Base-by-base conservation (phyloP, 192 early-diverging fungal genomes). In the Ramicandelaber brevisporus region DNA sequence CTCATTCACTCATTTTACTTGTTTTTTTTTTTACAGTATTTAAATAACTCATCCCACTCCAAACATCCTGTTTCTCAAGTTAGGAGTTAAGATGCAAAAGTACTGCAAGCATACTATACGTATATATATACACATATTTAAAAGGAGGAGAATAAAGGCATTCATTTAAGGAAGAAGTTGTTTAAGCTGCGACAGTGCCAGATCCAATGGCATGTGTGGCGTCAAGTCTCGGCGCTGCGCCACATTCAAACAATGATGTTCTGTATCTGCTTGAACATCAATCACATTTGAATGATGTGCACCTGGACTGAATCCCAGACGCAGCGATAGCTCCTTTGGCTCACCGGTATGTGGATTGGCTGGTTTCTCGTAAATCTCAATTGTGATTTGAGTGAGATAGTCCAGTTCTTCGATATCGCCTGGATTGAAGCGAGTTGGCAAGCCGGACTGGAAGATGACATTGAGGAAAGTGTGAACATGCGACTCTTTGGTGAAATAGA, bases 341-440 rank as follows among this genome's bases (percentile, higher is more conserved):
- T 43, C 14, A 17, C 38, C 33, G 30, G 48, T 27, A 21, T 63
- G 33, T 23, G 43, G 26, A 28, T 61, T 46, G 13, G 60, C 47
- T 30, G 55, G 70, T 26, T 87, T 58, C 57, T 92, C 87, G 33
- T 92, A 86, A 2, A 97, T 50, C 48, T 97, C 90, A 53, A 97
- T 92, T 4, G 80, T 87, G 30, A 97, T 97, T 37, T 97, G 90
- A 1, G 90, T 92, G 27, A 96, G 46, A 45, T 87, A 97, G 38
- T 97, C 90, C 10, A 97, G 50, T 53, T 97, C 90, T 14, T 70
- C 72, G 7, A 88, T 56, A 4, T 69, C 48, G 13, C 55, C 46
- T 21, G 59, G 57, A 11, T 56, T 43, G 5, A 77, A 42, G 38
- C 68, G 57, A 1, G 69, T 79, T 11, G 76, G 76, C 29, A 92